Conservation (phyloP, 1,284 basidiomycete genomes). For the Trametes versicolor region DNA sequence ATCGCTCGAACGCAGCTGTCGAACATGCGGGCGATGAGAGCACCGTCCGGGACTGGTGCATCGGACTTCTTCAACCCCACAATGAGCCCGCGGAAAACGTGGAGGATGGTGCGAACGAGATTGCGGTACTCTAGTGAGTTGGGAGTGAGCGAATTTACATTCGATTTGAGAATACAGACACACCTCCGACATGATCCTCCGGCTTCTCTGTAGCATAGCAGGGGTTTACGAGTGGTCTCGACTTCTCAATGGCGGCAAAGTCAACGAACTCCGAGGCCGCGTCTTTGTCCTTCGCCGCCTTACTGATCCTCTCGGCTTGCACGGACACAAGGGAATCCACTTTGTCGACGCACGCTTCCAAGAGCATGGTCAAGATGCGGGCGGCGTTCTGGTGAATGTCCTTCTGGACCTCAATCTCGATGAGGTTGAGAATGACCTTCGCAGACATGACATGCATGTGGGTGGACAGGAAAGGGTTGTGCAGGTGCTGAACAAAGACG, state of each 20-base stretch:
- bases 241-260: slow-evolving; percentile 75
- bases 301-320: slow-evolving; percentile 64
- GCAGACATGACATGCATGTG: slow-evolving; percentile 92
- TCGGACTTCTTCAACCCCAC: slow-evolving; percentile 84
- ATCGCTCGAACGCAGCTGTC: slow-evolving; percentile 88
- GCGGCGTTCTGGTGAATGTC: slow-evolving; percentile 75
- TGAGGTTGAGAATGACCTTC: slow-evolving; percentile 92
- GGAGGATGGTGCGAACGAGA: slow-evolving; percentile 90
- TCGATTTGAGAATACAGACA: slow-evolving; percentile 32
- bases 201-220: slow-evolving; percentile 81
- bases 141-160: background rate
- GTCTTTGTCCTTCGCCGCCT: slow-evolving; percentile 60
- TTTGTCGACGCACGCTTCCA: slow-evolving; percentile 90
- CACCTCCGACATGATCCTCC: slow-evolving; percentile 79
- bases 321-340: slow-evolving; percentile 83
- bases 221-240: slow-evolving; percentile 80
- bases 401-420: slow-evolving; percentile 86
- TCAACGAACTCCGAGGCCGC: slow-evolving; percentile 55
- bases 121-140: slow-evolving; percentile 76
- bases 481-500: slow-evolving; percentile 89
- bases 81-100: slow-evolving; percentile 90
- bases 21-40: slow-evolving; percentile 88
- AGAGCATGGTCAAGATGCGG: slow-evolving; percentile 76
- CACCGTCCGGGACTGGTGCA: slow-evolving; percentile 86
- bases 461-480: slow-evolving; percentile 87